These are phyloP conservation scores for Termitomyces titanicus DNA, from an alignment of 768 basidiomycete genomes.

Conservation along the genomic window DNA sequence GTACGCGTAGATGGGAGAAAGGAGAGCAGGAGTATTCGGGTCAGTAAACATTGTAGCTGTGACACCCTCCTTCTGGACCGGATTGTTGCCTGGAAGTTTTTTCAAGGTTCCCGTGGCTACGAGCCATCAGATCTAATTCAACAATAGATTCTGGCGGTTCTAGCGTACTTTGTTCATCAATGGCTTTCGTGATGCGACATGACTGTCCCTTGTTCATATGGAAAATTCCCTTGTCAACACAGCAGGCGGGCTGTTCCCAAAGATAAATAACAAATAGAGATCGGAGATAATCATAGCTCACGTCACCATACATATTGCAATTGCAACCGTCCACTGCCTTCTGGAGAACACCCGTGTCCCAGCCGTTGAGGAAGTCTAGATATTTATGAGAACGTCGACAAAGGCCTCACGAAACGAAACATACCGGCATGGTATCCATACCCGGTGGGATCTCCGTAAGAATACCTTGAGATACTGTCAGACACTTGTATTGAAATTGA, in stretches of 20 bases:
- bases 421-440: conserved; percentile 57
- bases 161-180: conserved; percentile 44
- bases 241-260: conserved; percentile 35
- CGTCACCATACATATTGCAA: conserved; percentile 43
- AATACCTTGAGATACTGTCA: conserved; percentile 24
- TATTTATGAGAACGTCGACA: neutral
- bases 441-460: conserved; percentile 61
- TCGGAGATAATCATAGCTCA: conserved; percentile 17
- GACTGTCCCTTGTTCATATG: conserved; percentile 32
- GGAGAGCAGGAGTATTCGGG: conserved; percentile 32
- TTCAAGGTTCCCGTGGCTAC: conserved; percentile 43
- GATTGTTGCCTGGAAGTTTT: conserved; percentile 53
- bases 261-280: neutral
- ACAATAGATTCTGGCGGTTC: neutral
- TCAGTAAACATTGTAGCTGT: conserved; percentile 30
- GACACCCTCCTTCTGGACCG: conserved; percentile 36
- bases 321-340: conserved; percentile 51
- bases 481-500: neutral
- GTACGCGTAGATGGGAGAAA: conserved; percentile 45
- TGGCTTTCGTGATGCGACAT: conserved; percentile 42
- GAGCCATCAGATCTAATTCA: conserved; percentile 1
- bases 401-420: conserved; percentile 9
- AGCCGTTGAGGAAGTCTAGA: conserved; percentile 56
- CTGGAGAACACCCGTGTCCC: conserved; percentile 53
- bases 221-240: conserved; percentile 43